These are phyloP conservation scores for Gossypium ekmanianum DNA, from an alignment of 345 rosid genomes.

Conservation along the genomic window DNA sequence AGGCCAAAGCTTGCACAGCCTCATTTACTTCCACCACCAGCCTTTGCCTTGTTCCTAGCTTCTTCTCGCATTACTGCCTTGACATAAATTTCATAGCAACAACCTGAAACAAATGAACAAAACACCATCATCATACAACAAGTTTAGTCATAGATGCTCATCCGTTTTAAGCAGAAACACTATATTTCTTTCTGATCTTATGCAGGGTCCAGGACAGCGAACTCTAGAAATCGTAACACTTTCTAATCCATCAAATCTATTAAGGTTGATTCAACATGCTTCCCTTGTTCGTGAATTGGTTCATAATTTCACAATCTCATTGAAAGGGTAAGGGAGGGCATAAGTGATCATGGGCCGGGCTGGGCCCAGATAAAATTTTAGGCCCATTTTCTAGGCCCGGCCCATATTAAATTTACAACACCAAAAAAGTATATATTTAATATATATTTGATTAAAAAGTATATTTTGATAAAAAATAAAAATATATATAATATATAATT, in stretches of 20 bases:
- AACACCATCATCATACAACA: neutral
- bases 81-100: slow-evolving; percentile 91
- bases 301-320: neutral
- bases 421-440: too few relatives aligned
- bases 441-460: too few relatives aligned
- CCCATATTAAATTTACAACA: too few relatives aligned
- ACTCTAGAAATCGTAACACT: neutral
- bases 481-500: too few relatives aligned
- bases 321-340: neutral
- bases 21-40: slow-evolving; percentile 32
- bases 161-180: neutral
- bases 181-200: neutral
- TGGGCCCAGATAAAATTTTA: too few relatives aligned
- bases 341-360: too few relatives aligned
- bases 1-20: neutral
- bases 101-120: slow-evolving; percentile 47
- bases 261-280: neutral
- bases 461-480: too few relatives aligned
- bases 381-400: too few relatives aligned
- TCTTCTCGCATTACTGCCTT: slow-evolving; percentile 67
- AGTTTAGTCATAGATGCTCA: neutral
- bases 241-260: neutral
- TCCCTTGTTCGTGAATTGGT: neutral
- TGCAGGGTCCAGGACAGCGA: neutral
- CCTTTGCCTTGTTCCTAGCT: slow-evolving; percentile 44